These are phyloP conservation scores for Phytopythium sindhum DNA, from an alignment of 352 stramenopile species.

Conservation along the genomic window DNA sequence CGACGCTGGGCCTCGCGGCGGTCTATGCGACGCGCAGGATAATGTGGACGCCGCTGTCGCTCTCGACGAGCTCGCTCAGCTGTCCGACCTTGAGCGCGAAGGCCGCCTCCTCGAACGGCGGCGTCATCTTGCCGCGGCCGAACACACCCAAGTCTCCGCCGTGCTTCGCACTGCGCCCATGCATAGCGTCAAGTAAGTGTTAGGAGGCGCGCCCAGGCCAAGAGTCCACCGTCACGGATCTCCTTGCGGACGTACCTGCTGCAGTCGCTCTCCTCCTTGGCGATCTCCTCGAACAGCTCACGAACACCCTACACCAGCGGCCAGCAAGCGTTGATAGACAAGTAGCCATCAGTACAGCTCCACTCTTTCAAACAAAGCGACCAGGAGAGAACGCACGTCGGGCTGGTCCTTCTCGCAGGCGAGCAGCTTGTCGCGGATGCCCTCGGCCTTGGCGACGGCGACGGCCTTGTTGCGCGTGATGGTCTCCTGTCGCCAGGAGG, in stretches of 20 bases:
- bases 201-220: too few species aligned
- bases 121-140: slow-evolving; percentile 90
- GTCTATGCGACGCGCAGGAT: slow-evolving; percentile 90
- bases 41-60: slow-evolving; percentile 95
- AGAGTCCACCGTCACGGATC: too few species aligned
- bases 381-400: slow-evolving; percentile 24
- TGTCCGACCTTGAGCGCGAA: slow-evolving; percentile 92
- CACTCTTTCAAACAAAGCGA: neutral
- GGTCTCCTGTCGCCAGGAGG: slow-evolving; percentile 84
- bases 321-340: too few species aligned
- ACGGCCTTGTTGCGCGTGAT: slow-evolving; percentile 89
- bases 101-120: slow-evolving; percentile 88
- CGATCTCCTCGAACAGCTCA: slow-evolving; percentile 82
- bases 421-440: slow-evolving; percentile 81
- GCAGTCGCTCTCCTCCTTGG: slow-evolving; percentile 86
- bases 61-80: slow-evolving; percentile 94
- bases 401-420: slow-evolving; percentile 61
- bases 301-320: slow-evolving; percentile 32
- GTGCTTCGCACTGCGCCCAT: slow-evolving; percentile 72
- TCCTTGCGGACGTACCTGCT: slow-evolving; percentile 65
- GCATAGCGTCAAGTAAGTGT: neutral
- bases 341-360: neutral
- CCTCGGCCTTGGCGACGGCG: slow-evolving; percentile 67
- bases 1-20: neutral
- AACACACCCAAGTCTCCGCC: slow-evolving; percentile 90